Conservation (phyloP, 495 filamentous ascomycete genomes). For the Ascodesmis nigricans region DNA sequence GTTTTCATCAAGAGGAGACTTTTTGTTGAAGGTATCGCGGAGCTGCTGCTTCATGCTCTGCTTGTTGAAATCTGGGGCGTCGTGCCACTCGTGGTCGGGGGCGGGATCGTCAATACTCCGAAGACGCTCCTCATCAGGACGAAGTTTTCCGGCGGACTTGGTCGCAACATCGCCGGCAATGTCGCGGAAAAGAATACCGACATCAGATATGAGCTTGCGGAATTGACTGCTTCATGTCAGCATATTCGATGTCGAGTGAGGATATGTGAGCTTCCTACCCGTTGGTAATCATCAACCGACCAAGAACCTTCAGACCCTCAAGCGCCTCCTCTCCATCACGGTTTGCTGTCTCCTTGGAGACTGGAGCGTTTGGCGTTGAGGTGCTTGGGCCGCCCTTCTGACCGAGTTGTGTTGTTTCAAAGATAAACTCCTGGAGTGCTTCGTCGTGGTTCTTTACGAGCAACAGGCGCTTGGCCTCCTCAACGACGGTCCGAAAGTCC, state of each 20-base stretch:
- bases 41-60: constrained; percentile 46
- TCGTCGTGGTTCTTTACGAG: constrained; percentile 91
- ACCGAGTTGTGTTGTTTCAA: constrained; percentile 55
- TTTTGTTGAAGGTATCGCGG: constrained; percentile 36
- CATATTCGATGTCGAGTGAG: neutral
- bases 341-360: constrained; percentile 52
- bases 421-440: constrained; percentile 88
- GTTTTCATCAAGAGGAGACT: constrained; percentile 29
- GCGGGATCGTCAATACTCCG: constrained; percentile 60
- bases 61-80: constrained; percentile 55
- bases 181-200: constrained; percentile 59
- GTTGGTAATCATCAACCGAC: constrained; percentile 78
- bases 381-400: constrained; percentile 32
- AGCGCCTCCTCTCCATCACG: constrained; percentile 32
- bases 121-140: constrained; percentile 59
- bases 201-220: constrained; percentile 42
- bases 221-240: no score
- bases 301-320: constrained; percentile 71
- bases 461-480: constrained; percentile 70
- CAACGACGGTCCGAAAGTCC: constrained; percentile 63
- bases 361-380: constrained; percentile 36
- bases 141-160: constrained; percentile 55
- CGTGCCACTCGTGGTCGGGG: constrained; percentile 82
- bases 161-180: constrained; percentile 75
- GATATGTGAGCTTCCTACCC: constrained; percentile 34